phyloP scores from a whole-genome alignment of 108 stramenopile species.

The Nannochloropsis gaditana region DNA sequence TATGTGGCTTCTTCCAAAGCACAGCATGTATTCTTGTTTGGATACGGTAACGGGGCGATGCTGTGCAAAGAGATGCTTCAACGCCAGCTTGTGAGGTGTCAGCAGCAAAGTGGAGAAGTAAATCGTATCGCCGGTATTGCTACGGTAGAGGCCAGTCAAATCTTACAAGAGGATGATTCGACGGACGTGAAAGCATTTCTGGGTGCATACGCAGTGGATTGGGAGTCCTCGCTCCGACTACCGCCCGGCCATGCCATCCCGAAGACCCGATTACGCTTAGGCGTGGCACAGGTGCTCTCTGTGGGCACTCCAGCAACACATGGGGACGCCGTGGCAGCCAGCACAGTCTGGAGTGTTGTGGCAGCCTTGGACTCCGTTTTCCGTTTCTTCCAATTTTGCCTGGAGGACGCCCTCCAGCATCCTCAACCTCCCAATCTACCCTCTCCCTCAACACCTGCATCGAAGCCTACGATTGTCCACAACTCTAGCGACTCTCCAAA shows the following conservation, averaged over 20 bases:
- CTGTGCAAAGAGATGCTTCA: constrained; percentile 38
- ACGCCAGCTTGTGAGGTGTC: constrained; percentile 23
- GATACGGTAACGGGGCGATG: constrained; percentile 30
- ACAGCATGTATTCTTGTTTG: constrained; percentile 28
- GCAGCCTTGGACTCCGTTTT: constrained; percentile 18
- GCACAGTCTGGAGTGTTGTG: constrained; percentile 23
- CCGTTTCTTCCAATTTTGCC: background rate
- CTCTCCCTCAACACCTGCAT: background rate
- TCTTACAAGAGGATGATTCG: constrained; percentile 36
- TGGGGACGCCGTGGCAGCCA: constrained; percentile 8
- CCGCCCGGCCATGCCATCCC: constrained; percentile 20
- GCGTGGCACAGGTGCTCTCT: constrained; percentile 16
- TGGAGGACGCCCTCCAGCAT: background rate
- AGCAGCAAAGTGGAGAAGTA: background rate
- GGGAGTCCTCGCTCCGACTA: constrained; percentile 28
- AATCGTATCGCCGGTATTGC: constrained; percentile 27
- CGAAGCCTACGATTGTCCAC: background rate
- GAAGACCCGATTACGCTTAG: background rate
- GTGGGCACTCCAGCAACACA: background rate
- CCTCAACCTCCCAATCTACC: background rate
- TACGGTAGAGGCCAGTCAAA: constrained; percentile 28
- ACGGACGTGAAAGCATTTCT: constrained; percentile 25
- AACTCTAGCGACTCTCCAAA: background rate
- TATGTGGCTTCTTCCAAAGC: constrained; percentile 4
- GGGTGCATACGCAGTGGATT: constrained; percentile 24